Conservation (phyloP, 2,329 filamentous ascomycete species). For the Ceratocystis cubensis region DNA sequence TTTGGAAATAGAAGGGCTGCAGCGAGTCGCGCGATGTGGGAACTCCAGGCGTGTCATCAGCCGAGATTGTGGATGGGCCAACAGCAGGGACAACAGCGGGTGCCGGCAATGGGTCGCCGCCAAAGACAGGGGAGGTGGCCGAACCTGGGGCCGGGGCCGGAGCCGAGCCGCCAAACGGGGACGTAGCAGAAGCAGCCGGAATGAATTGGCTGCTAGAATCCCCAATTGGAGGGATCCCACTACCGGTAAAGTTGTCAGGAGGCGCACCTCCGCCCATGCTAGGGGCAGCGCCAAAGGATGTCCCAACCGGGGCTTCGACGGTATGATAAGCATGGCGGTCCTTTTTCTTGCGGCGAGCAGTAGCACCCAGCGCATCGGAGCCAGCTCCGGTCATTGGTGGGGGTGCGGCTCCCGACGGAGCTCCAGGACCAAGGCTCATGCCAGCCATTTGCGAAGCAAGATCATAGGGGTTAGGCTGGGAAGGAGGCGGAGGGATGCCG, state of each 20-base stretch:
- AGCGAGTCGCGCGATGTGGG: constrained; percentile 70
- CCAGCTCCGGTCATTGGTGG: not conserved
- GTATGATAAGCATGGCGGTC: constrained; percentile 86
- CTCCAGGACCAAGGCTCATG: constrained; percentile 47
- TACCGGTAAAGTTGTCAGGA: constrained; percentile 12
- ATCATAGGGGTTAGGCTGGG: constrained; percentile 30
- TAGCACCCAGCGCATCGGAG: constrained; percentile 29
- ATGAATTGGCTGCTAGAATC: constrained; percentile 29
- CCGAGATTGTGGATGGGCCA: constrained; percentile 52
- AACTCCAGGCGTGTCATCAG: constrained; percentile 86
- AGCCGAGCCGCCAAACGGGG: constrained; percentile 26
- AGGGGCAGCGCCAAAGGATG: constrained; percentile 54
- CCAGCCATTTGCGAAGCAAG: constrained; percentile 65
- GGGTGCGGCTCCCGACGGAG: constrained; percentile 20
- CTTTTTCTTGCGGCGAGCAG: constrained; percentile 70
- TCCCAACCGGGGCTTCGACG: constrained; percentile 54
- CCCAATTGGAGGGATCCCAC: constrained; percentile 7
- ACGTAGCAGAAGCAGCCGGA: constrained; percentile 20
- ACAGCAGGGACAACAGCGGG: constrained; percentile 26
- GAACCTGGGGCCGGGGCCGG: constrained; percentile 26
- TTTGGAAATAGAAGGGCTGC: constrained; percentile 71
- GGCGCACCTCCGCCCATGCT: constrained; percentile 33
- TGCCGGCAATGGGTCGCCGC: constrained; percentile 24
- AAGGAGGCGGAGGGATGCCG: constrained; percentile 10
- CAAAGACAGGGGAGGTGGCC: constrained; percentile 37